Conservation (phyloP, 1,284 basidiomycete species). For the Trametes hirsuta region DNA sequence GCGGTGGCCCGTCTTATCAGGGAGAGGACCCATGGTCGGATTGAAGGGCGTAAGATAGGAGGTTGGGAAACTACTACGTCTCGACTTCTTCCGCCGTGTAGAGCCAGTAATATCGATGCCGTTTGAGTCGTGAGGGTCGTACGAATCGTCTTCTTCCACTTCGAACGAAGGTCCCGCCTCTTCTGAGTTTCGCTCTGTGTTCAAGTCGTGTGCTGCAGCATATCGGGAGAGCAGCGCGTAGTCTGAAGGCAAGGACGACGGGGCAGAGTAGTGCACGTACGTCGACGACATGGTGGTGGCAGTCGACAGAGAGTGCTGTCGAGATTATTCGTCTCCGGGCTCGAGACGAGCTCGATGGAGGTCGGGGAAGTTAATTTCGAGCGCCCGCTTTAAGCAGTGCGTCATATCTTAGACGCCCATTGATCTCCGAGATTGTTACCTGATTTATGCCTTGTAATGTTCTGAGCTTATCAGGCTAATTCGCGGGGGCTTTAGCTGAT, state of each 20-base stretch:
- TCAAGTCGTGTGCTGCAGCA: conserved; percentile 35
- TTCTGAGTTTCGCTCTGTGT: conserved; percentile 10
- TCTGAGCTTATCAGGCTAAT: background rate
- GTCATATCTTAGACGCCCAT: background rate
- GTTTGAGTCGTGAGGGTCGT: conserved; percentile 12
- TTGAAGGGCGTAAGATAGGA: conserved; percentile 36
- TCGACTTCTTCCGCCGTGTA: conserved; percentile 8
- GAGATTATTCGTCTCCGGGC: background rate
- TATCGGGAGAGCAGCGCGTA: conserved; percentile 62
- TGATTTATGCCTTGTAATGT: background rate
- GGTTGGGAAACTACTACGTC: conserved; percentile 40
- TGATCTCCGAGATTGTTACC: background rate
- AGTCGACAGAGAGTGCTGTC: background rate
- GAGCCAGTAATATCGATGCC: conserved; percentile 17
- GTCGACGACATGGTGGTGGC: conserved; percentile 42
- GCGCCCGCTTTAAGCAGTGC: background rate
- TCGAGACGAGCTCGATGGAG: background rate
- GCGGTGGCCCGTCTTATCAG: conserved; percentile 33
- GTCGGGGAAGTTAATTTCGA: background rate
- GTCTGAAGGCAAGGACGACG: conserved; percentile 64
- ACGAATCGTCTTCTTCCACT: conserved; percentile 16
- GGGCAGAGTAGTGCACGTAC: conserved; percentile 51
- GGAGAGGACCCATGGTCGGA: conserved; percentile 37
- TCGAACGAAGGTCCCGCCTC: conserved; percentile 12
- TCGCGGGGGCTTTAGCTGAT: too few species aligned